Percentiles rank a stretch among this genome's conserved stretches.
phyloP scores from a whole-genome alignment of 352 stramenopile species.

The Phytophthora boehmeriae region DNA sequence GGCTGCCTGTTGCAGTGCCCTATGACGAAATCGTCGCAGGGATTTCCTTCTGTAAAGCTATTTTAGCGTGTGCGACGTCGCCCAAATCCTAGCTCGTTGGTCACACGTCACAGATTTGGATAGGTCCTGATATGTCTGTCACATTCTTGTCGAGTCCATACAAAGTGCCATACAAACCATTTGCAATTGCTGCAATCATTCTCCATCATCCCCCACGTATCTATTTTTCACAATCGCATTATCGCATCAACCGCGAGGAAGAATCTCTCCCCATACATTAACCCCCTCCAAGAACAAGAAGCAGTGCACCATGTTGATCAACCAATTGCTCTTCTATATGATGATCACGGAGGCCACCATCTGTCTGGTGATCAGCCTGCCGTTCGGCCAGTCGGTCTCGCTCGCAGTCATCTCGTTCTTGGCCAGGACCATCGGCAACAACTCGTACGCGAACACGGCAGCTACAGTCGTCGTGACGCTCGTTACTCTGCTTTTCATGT shows the following conservation, averaged over 20 bases:
- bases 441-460: constrained; percentile 50
- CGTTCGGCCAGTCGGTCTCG: constrained; percentile 65
- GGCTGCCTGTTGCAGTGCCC: too few species aligned
- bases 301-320: constrained; percentile 60
- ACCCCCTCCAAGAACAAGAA: too few species aligned
- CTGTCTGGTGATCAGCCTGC: constrained; percentile 55
- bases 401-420: constrained; percentile 69
- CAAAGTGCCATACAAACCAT: too few species aligned
- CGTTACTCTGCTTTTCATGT: constrained; percentile 74
- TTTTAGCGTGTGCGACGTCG: too few species aligned
- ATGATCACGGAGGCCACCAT: constrained; percentile 53
- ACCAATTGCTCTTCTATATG: constrained; percentile 56
- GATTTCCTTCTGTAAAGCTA: too few species aligned
- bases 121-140: too few species aligned
- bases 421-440: constrained; percentile 42
- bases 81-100: too few species aligned
- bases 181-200: too few species aligned
- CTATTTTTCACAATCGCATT: constrained; percentile 5
- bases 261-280: neutral
- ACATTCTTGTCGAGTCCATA: too few species aligned
- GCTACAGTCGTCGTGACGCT: constrained; percentile 62
- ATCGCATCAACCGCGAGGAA: constrained; percentile 10
- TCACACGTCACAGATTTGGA: too few species aligned
- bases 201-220: too few species aligned
- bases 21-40: too few species aligned